Evolutionary conservation across 108 stramenopile genomes (phyloP).

Genomic region (Conticribra guillardii): DNA sequence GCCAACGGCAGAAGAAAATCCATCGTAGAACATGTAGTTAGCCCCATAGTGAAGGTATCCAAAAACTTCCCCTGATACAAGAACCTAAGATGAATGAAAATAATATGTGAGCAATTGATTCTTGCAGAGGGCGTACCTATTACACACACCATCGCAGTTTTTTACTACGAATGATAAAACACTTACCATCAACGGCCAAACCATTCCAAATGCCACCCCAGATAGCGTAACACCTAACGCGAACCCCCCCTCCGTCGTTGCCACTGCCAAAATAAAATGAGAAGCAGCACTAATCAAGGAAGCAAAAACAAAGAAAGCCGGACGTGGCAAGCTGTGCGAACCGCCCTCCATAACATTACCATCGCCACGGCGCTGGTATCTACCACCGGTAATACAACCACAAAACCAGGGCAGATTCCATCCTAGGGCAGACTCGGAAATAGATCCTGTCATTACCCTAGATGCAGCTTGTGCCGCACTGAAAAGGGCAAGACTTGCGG

Average conservation of each 20-base stretch:
- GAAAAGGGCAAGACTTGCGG: slow-evolving; percentile 79
- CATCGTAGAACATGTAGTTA: slow-evolving; percentile 91
- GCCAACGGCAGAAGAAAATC: slow-evolving; percentile 81
- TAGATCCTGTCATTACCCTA: slow-evolving; percentile 71
- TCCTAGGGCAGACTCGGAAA: slow-evolving; percentile 63
- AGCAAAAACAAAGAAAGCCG: slow-evolving; percentile 75
- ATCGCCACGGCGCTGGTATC: neutral
- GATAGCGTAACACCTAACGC: slow-evolving; percentile 74
- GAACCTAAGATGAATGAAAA: slow-evolving; percentile 5
- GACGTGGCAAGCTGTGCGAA: slow-evolving; percentile 66
- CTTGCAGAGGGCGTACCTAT: neutral
- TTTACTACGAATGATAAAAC: neutral
- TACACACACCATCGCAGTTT: neutral
- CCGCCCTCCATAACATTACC: slow-evolving; percentile 12
- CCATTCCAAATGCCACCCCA: slow-evolving; percentile 84
- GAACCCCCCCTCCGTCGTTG: slow-evolving; percentile 61
- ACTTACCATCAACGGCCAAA: slow-evolving; percentile 83
- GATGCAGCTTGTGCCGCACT: slow-evolving; percentile 79
- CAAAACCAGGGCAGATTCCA: slow-evolving; percentile 60
- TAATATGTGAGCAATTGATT: neutral
- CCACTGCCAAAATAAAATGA: slow-evolving; percentile 65
- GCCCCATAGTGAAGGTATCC: slow-evolving; percentile 74
- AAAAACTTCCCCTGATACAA: slow-evolving; percentile 76
- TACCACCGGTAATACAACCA: slow-evolving; percentile 27
- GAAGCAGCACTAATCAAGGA: slow-evolving; percentile 62